These are phyloP conservation scores for Coccinonectria pachysandricola DNA, from an alignment of 2,329 filamentous ascomycete genomes.

Conservation along the genomic window DNA sequence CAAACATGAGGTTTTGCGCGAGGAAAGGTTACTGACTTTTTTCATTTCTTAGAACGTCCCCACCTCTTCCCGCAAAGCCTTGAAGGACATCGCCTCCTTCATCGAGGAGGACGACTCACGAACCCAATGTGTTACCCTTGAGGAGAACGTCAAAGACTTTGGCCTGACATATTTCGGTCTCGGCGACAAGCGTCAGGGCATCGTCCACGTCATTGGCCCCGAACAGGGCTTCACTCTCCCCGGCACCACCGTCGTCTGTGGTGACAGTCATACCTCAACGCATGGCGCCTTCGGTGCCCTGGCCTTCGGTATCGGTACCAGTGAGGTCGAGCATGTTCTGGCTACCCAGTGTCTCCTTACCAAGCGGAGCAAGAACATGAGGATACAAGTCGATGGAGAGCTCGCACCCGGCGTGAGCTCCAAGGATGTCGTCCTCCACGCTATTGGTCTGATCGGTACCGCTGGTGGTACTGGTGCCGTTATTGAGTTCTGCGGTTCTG, in stretches of 20 bases:
- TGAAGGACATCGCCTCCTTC: conserved; percentile 89
- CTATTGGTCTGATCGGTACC: conserved; percentile 88
- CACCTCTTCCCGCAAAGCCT: conserved; percentile 78
- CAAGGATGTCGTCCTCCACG: conserved; percentile 89
- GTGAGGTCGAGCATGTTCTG: conserved; percentile 95
- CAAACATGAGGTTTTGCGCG: no score
- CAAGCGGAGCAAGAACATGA: conserved; percentile 97
- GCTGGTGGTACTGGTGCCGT: conserved; percentile 90
- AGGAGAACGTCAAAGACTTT: conserved; percentile 95
- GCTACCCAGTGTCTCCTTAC: conserved; percentile 94
- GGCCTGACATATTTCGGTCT: conserved; percentile 96
- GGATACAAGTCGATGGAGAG: conserved; percentile 86
- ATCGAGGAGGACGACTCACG: conserved; percentile 91
- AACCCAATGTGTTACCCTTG: conserved; percentile 87
- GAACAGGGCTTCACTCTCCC: conserved; percentile 98
- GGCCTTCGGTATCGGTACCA: conserved; percentile 95
- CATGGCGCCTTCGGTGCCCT: conserved; percentile 93
- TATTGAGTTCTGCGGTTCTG: conserved; percentile 94
- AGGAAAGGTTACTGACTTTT: no score
- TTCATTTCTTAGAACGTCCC: conserved; percentile 80
- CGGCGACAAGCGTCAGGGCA: conserved; percentile 91
- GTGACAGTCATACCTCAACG: conserved; percentile 95
- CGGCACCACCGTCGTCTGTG: conserved; percentile 92
- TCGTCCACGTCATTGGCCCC: conserved; percentile 95
- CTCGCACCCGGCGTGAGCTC: conserved; percentile 85